A percentile compares a stretch with the other conserved stretches of the same genome.
phyloP scores from a whole-genome alignment of 2,329 filamentous ascomycete genomes.

The Corynespora cassiicola region DNA sequence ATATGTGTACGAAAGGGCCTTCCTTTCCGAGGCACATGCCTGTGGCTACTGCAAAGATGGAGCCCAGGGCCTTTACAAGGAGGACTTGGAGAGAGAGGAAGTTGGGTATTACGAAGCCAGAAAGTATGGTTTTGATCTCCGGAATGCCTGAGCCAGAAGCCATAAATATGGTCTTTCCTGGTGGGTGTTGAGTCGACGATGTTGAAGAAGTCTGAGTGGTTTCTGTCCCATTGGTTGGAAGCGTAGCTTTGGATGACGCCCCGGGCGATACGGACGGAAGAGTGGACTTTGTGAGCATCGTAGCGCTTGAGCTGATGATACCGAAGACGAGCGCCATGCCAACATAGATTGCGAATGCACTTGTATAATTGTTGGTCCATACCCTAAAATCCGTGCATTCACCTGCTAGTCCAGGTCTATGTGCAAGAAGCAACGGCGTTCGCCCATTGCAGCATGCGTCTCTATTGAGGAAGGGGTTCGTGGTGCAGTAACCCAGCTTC shows the following conservation, averaged over 20 bases:
- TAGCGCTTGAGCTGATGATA: conserved; percentile 56
- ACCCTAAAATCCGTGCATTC: conserved; percentile 50
- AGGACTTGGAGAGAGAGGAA: conserved; percentile 64
- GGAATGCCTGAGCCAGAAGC: conserved; percentile 66
- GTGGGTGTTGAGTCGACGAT: conserved; percentile 15
- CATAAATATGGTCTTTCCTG: conserved; percentile 64
- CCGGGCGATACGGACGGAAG: conserved; percentile 53
- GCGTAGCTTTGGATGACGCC: conserved; percentile 26
- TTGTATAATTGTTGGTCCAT: conserved; percentile 53
- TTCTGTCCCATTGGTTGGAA: conserved; percentile 4
- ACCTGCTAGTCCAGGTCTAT: conserved; percentile 27
- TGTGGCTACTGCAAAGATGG: conserved; percentile 64
- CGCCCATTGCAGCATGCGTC: conserved; percentile 57
- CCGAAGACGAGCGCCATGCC: conserved; percentile 58
- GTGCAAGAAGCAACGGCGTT: conserved; percentile 32
- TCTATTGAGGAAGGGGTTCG: conserved; percentile 53
- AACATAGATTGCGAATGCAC: conserved; percentile 57
- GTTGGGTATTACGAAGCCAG: conserved; percentile 65
- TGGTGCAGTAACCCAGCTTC: conserved; percentile 63
- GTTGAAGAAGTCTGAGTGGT: conserved; percentile 8
- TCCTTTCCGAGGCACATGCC: conserved; percentile 69
- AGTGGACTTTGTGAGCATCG: conserved; percentile 57
- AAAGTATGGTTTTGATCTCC: conserved; percentile 67
- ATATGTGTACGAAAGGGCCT: conserved; percentile 68
- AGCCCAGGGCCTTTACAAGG: conserved; percentile 64